Conservation (phyloP, 345 rosid species). For the Populus euphratica region DNA sequence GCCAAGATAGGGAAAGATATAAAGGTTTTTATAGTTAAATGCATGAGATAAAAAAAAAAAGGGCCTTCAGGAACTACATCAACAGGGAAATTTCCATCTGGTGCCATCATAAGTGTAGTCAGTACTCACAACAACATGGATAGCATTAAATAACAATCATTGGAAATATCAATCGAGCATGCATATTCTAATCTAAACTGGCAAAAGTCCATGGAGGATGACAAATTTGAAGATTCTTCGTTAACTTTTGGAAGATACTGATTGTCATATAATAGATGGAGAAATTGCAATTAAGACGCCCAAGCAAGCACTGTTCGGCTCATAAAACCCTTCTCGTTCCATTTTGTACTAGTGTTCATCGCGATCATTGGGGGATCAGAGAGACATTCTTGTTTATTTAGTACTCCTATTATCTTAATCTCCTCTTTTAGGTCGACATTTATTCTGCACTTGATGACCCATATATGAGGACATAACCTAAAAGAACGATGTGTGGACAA, state of each 20-base stretch:
- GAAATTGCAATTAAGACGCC: not conserved
- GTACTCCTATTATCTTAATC: not conserved
- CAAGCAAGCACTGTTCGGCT: not conserved
- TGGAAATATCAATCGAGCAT: not conserved
- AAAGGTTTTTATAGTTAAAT: not conserved
- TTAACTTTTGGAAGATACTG: not conserved
- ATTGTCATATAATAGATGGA: not conserved
- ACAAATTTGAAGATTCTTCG: not conserved
- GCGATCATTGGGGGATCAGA: not conserved
- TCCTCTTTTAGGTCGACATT: not conserved
- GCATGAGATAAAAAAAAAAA: not conserved
- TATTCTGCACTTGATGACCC: not conserved
- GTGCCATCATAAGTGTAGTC: not conserved
- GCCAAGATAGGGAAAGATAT: not conserved
- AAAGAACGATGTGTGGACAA: not conserved
- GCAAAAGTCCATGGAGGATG: not conserved
- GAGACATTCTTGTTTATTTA: not conserved
- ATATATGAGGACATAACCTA: not conserved
- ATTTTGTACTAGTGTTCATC: not conserved
- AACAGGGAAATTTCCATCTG: not conserved
- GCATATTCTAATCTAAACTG: not conserved
- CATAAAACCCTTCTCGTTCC: not conserved
- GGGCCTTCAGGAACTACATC: not conserved
- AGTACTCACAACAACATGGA: not conserved
- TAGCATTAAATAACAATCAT: not conserved